Base-by-base conservation (phyloP, 495 filamentous ascomycete species). In the Thermochaetoides thermophila region DNA sequence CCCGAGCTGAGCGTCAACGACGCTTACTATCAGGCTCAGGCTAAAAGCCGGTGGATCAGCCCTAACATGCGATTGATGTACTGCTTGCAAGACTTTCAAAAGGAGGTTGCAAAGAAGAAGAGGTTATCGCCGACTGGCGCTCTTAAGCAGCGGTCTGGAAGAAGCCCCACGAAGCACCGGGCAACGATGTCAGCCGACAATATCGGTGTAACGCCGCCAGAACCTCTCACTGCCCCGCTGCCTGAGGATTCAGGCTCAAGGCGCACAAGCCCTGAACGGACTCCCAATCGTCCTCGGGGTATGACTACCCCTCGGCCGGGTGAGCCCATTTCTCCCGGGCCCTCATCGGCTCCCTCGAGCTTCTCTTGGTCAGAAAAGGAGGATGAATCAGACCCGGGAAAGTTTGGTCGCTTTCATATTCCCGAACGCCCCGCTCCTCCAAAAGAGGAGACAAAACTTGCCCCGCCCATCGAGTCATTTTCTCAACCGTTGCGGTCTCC, bases 61-160 rank as follows among this genome's bases (percentile, higher is more conserved):
- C 89, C 89, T 1, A 97, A 97, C 50, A 97, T 97, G 89, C 84
- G 81, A 42, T 63, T 97, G 23, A 94, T 97, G 55, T 96, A 95
- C 59, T 87, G 89, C 53, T 64, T 97, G 31, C 87, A 91, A 24
- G 89, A 97, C 49, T 97, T 93, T 56, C 71, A 81, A 39, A 74
- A 74, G 42, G 71, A 75, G 40, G 57, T 84, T 7, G 44, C 66
- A 3, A n/a, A n/a, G n/a, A 69, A 66, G 43, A 65, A 61, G 48
- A 64, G 49, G 38, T 48, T 60, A 0, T n/a, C 37, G 7, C 46
- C 50, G n/a, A 56, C 49, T 24, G 50, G 54, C 6, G 50, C 51
- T 42, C 61, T 57, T 37, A 68, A 66, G 37, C 57, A 56, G 22
- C 53, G 63, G 12, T 63, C 60, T 19, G 62, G 56, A 26, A 51